Base-by-base conservation (phyloP, 148 eudicot genomes). In the Vaccinium vitisidaea region DNA sequence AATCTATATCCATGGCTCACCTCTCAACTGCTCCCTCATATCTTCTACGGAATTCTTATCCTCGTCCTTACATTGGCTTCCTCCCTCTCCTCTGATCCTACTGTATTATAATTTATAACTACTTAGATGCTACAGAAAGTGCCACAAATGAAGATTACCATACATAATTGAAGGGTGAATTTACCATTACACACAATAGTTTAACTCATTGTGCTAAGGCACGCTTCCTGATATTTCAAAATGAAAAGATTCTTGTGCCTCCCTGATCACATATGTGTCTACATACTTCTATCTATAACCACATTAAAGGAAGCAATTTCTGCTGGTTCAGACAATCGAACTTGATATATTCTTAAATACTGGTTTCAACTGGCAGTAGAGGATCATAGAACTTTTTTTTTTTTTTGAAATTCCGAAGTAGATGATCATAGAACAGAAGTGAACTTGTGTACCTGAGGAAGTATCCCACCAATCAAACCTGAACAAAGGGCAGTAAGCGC, bases 401-500 rank as follows among this genome's bases (percentile, higher is more conserved):
- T 27, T 27, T 27, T 27, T 27, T 27, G 30, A 27, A 27, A 27
- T 27, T 27, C 30, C 30, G 30, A 27, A 65, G 54, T 53, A 36
- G 55, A 74, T 21, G 49, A 55, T 56, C 30, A 18, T 8, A 83
- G 27, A 65, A 6, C 54, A 63, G 18, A 36, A 18, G 27, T 23
- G 27, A 83, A 27, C 21, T 54, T 43, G 46, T 25, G 61, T 83
- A 91, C 96, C 96, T 93, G 96, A 81, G 96, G 96, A 86, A 93
- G 94, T 81, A 93, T 71, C 83, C 91, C 86, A 54, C 94, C 96
- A 85, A 93, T 88, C 87, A 93, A 91, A 73, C 93, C 86, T 59
- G 96, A 85, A 74, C 92, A 90, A 79, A 93, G 94, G 83, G 96
- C 92, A 27, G 92, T 93, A 77, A 93, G 83, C 25, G 94, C 90